Conservation (phyloP, 2,329 filamentous ascomycete genomes). For the Colletotrichum caudatum region DNA sequence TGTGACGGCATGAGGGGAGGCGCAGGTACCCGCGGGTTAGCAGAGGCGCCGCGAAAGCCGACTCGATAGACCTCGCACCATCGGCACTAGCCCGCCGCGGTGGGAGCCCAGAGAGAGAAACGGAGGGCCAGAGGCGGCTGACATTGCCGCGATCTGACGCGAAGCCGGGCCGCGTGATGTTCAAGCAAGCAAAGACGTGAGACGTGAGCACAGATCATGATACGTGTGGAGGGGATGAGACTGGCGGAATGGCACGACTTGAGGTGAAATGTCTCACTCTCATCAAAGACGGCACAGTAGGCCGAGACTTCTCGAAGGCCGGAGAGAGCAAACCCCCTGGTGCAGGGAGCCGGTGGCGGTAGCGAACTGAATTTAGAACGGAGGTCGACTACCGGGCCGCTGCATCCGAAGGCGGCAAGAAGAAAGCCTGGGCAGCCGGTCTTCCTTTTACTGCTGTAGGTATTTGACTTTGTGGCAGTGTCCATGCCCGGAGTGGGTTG, state of each 20-base stretch:
- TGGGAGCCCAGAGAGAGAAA: not conserved
- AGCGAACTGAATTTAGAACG: not conserved
- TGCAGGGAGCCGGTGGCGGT: slow-evolving; percentile 13
- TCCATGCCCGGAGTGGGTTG: not conserved
- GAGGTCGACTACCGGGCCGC: slow-evolving; percentile 24
- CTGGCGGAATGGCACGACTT: slow-evolving; percentile 25
- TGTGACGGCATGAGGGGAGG: slow-evolving; percentile 22
- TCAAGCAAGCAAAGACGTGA: slow-evolving; percentile 18
- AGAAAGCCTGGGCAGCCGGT: not conserved
- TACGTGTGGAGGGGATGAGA: slow-evolving; percentile 1
- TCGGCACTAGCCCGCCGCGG: slow-evolving; percentile 14
- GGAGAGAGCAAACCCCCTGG: slow-evolving; percentile 22
- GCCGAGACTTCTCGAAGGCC: slow-evolving; percentile 28
- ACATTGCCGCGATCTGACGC: too few relatives aligned
- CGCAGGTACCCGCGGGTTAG: slow-evolving; percentile 36
- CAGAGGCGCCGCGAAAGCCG: slow-evolving; percentile 29
- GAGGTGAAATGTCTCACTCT: not conserved
- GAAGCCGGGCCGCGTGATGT: slow-evolving; percentile 24
- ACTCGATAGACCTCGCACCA: slow-evolving; percentile 30
- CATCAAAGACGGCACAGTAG: not conserved
- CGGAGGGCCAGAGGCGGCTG: too few relatives aligned
- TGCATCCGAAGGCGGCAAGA: slow-evolving; percentile 20
- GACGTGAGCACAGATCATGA: not conserved
- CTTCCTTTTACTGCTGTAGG: not conserved
- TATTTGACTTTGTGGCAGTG: slow-evolving; percentile 17